These are phyloP conservation scores for Takashimella koratensis DNA, from an alignment of 1,284 basidiomycete species.

Conservation along the genomic window DNA sequence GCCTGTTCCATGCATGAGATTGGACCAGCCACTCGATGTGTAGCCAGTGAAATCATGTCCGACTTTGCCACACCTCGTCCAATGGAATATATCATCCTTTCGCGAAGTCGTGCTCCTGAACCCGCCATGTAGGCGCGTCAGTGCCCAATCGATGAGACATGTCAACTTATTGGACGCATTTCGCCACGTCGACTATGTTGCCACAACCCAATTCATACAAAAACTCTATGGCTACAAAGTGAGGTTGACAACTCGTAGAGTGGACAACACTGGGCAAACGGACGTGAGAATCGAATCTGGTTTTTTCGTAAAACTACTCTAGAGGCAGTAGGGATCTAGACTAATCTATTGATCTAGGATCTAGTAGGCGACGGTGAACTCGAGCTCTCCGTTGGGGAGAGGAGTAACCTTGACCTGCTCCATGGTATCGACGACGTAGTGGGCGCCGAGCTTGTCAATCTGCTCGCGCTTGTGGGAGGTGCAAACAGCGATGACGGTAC, in stretches of 20 bases:
- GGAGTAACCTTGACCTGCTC: conserved; percentile 54
- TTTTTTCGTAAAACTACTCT: background rate
- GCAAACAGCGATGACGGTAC: conserved; percentile 71
- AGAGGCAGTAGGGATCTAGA: background rate
- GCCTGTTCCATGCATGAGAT: background rate
- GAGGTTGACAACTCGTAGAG: too few species aligned
- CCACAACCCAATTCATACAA: background rate
- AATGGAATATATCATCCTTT: background rate
- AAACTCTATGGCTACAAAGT: background rate
- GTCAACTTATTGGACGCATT: background rate
- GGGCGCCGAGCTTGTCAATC: conserved; percentile 65
- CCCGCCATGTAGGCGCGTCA: background rate
- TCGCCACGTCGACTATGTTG: background rate
- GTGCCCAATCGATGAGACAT: background rate
- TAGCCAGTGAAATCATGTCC: background rate
- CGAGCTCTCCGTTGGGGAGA: conserved; percentile 26
- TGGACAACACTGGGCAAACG: conserved; percentile 1
- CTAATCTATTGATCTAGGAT: background rate
- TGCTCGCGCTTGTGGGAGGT: conserved; percentile 54
- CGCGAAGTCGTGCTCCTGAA: background rate
- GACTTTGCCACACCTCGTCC: background rate
- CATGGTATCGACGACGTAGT: conserved; percentile 63
- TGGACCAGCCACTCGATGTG: background rate
- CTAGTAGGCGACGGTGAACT: conserved; percentile 31
- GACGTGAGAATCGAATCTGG: too few species aligned